A percentile compares a stretch with the other conserved stretches of the same genome.
These are phyloP conservation scores for Metschnikowia anglica DNA, from an alignment of 805 yeast species.

Conservation along the genomic window DNA sequence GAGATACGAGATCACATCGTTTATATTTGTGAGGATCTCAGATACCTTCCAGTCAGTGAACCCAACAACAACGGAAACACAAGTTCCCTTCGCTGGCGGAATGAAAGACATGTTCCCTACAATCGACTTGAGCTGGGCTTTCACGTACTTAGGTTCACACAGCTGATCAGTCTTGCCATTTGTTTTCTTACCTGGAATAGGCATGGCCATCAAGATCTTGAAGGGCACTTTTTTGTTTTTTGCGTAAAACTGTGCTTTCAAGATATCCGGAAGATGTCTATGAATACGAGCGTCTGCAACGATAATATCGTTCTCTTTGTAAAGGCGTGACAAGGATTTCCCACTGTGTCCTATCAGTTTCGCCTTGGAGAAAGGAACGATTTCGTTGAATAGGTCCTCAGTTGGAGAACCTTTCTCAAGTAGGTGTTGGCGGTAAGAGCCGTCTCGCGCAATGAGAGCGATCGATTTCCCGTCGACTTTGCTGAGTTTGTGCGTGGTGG, in stretches of 20 bases:
- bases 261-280: conserved; percentile 53
- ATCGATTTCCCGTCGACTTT: conserved; percentile 50
- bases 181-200: conserved; percentile 35
- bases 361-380: conserved; percentile 58
- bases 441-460: conserved; percentile 71
- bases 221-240: conserved; percentile 67
- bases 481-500: conserved; percentile 52
- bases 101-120: conserved; percentile 58
- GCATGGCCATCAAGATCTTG: conserved; percentile 59
- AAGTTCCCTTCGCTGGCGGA: conserved; percentile 61
- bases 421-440: conserved; percentile 56
- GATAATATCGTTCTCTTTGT: conserved; percentile 62
- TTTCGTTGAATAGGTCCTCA: conserved; percentile 59
- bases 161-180: conserved; percentile 51
- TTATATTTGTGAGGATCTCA: conserved; percentile 51
- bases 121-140: conserved; percentile 63
- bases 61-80: conserved; percentile 62
- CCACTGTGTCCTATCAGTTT: conserved; percentile 46
- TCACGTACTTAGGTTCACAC: conserved; percentile 64
- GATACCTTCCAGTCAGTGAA: conserved; percentile 44
- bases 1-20: conserved; percentile 50
- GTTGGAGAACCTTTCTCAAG: conserved; percentile 52
- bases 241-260: conserved; percentile 62
- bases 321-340: conserved; percentile 47
- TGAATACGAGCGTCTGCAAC: conserved; percentile 70